Conservation (phyloP, 2,329 filamentous ascomycete genomes). For the Botrytis deweyae region DNA sequence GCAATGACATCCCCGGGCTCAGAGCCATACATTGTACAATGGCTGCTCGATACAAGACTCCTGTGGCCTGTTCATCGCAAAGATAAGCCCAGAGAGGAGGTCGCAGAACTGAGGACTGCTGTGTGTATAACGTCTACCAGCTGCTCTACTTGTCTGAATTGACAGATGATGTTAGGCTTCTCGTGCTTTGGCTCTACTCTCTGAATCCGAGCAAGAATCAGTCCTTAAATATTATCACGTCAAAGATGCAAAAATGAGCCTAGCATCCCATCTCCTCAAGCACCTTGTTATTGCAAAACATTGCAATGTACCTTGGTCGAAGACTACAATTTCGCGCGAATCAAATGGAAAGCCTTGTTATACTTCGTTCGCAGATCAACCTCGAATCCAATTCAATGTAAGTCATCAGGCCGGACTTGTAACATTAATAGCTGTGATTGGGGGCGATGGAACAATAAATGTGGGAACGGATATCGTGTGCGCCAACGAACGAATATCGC, state of each 20-base stretch:
- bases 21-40: constrained; percentile 51
- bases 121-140: constrained; percentile 26
- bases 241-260: constrained; percentile 71
- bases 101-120: constrained; percentile 40
- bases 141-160: constrained; percentile 1
- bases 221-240: constrained; percentile 64
- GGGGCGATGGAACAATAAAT: constrained; percentile 41
- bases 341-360: constrained; percentile 47
- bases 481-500: constrained; percentile 65
- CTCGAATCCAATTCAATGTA: constrained; percentile 65
- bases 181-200: constrained; percentile 54
- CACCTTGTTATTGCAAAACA: constrained; percentile 63
- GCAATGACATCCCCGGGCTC: background rate
- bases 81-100: constrained; percentile 38
- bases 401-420: constrained; percentile 77
- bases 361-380: constrained; percentile 21
- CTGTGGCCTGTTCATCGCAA: constrained; percentile 52
- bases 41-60: constrained; percentile 59
- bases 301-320: constrained; percentile 58
- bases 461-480: constrained; percentile 77
- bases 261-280: constrained; percentile 73
- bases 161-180: constrained; percentile 46
- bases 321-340: constrained; percentile 57
- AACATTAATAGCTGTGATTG: constrained; percentile 55
- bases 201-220: constrained; percentile 53